Percentiles rank a stretch among this genome's conserved stretches.
Conservation (phyloP, 257 asterid genomes). For the Solanum pennellii region DNA sequence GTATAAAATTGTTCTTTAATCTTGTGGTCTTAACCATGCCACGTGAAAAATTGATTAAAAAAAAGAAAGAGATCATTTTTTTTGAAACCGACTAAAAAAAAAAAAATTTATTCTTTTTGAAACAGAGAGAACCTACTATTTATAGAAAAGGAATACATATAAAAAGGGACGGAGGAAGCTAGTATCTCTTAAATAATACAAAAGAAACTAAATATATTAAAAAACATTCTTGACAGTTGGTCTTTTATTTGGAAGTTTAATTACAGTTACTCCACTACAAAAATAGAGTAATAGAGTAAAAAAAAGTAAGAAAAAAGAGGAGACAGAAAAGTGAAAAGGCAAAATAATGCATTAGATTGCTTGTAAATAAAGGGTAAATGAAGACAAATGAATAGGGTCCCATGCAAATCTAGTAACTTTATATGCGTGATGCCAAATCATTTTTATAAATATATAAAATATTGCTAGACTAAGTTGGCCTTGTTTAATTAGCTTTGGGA, state of each 20-base stretch:
- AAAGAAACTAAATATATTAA: no score
- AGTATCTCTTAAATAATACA: no score
- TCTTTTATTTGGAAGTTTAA: neutral
- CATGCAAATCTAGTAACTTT: constrained; percentile 5
- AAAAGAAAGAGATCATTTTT: no score
- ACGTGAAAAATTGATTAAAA: no score
- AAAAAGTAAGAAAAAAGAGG: neutral
- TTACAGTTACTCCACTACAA: neutral
- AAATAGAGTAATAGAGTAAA: neutral
- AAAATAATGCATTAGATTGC: constrained; percentile 1
- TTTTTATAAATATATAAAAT: neutral
- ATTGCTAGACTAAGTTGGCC: neutral
- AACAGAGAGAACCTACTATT: no score
- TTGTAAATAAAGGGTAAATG: neutral
- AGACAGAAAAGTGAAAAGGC: neutral
- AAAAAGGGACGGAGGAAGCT: no score
- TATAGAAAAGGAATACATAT: no score
- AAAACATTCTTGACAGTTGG: neutral
- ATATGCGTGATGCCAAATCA: neutral
- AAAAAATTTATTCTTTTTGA: no score
- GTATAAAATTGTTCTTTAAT: no score
- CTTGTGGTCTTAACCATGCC: no score
- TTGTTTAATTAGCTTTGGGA: neutral
- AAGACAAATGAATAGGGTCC: constrained; percentile 4
- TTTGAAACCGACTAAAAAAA: no score